Evolutionary conservation across 1,139 yeast species (phyloP).

Genomic region (Zhuliangozyma blackwelliae): DNA sequence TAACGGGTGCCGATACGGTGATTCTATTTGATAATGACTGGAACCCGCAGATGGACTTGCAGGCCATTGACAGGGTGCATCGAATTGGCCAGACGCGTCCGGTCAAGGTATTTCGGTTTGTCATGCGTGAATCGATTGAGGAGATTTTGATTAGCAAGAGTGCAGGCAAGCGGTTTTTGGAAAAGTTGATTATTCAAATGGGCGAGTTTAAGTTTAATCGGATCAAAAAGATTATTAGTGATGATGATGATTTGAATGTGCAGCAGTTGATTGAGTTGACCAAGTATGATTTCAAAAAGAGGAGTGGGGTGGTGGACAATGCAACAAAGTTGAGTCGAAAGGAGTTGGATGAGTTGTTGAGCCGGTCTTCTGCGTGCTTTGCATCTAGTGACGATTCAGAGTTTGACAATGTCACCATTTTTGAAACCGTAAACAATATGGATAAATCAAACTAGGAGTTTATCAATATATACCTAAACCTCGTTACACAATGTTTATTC

Average conservation of each 20-base stretch:
- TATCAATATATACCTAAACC: too few relatives aligned
- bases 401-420: constrained; percentile 44
- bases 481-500: too few relatives aligned
- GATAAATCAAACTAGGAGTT: constrained; percentile 15
- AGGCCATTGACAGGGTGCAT: constrained; percentile 94
- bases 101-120: constrained; percentile 73
- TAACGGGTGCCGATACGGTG: constrained; percentile 86
- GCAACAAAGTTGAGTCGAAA: constrained; percentile 17
- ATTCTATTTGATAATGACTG: constrained; percentile 89
- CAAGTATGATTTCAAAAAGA: constrained; percentile 13
- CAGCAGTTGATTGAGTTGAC: constrained; percentile 30
- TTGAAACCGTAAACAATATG: constrained; percentile 47
- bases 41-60: constrained; percentile 96
- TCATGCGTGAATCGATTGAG: constrained; percentile 76
- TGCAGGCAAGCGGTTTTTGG: constrained; percentile 72
- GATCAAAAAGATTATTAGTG: constrained; percentile 15
- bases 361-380: constrained; percentile 50
- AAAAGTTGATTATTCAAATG: constrained; percentile 76
- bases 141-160: constrained; percentile 75
- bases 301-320: constrained; percentile 2
- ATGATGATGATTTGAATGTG: constrained; percentile 17
- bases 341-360: constrained; percentile 53
- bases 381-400: constrained; percentile 15
- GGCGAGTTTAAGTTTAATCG: constrained; percentile 67
- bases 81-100: constrained; percentile 88